phyloP scores from a whole-genome alignment of 164 flowering plant genomes.

The Annona cherimola region DNA sequence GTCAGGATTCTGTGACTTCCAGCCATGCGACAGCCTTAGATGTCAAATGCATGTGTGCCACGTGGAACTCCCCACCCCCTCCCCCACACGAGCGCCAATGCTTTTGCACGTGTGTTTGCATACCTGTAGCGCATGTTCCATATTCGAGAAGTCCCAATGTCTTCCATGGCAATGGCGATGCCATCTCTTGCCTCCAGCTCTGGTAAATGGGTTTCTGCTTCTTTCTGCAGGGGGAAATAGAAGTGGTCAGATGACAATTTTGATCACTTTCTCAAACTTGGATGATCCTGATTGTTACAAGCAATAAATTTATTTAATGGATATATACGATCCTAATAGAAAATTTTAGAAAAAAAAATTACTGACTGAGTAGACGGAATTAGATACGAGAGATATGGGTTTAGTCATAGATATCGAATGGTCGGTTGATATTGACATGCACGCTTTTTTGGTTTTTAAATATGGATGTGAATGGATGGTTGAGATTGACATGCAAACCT shows the following conservation, averaged over 20 bases:
- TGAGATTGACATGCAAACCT: conserved; percentile 34
- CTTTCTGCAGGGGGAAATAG: conserved; percentile 47
- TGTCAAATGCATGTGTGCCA: neutral
- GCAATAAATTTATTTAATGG: too few species aligned
- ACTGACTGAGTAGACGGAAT: too few species aligned
- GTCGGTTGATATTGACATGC: too few species aligned
- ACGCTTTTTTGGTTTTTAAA: neutral
- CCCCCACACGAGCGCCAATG: neutral
- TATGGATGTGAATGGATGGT: neutral
- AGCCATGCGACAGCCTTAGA: neutral
- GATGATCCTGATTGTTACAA: too few species aligned
- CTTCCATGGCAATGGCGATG: conserved; percentile 87
- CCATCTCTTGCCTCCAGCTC: conserved; percentile 96
- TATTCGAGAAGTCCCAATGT: conserved; percentile 86
- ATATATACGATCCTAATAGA: too few species aligned
- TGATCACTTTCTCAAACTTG: too few species aligned
- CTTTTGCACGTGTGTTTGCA: neutral
- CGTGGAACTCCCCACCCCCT: neutral
- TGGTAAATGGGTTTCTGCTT: conserved; percentile 93
- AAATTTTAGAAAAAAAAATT: too few species aligned
- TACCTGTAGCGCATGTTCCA: conserved; percentile 99
- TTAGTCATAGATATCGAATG: too few species aligned
- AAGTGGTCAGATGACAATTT: too few species aligned
- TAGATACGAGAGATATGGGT: too few species aligned
- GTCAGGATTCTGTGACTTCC: neutral